Conservation (phyloP, 2,329 filamentous ascomycete genomes). For the Trichophyton equinum region DNA sequence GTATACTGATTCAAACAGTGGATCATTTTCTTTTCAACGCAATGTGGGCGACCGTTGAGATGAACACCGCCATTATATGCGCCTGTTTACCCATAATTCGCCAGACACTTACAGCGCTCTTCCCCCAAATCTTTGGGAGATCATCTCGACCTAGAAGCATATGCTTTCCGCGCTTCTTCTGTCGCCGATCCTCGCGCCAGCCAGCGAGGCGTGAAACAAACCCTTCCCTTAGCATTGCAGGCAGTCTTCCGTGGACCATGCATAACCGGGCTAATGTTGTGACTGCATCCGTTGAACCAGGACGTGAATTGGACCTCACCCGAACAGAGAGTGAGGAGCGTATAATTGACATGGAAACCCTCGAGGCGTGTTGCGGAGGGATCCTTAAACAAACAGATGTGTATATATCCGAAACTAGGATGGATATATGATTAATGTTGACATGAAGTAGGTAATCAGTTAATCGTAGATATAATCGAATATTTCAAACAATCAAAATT, state of each 20-base stretch:
- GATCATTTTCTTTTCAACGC: slow-evolving; percentile 11
- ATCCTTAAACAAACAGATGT: slow-evolving; percentile 9
- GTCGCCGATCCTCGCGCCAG: not conserved
- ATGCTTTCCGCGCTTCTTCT: not conserved
- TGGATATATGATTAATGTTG: not conserved
- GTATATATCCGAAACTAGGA: slow-evolving; percentile 6
- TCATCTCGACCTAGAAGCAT: not conserved
- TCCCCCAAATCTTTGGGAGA: slow-evolving; percentile 4
- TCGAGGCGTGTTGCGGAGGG: not conserved
- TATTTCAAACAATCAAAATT: not conserved
- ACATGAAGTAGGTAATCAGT: not conserved
- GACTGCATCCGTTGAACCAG: slow-evolving; percentile 5
- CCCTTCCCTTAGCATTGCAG: not conserved
- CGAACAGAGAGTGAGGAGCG: slow-evolving; percentile 8
- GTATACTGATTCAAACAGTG: not conserved
- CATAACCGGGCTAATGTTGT: slow-evolving; percentile 7
- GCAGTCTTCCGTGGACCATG: slow-evolving; percentile 4
- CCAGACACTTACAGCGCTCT: slow-evolving; percentile 8
- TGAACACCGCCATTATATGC: slow-evolving; percentile 26
- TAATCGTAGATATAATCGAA: not conserved
- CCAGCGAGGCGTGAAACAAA: not conserved
- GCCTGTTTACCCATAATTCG: slow-evolving; percentile 23
- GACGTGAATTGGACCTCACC: not conserved
- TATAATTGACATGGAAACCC: slow-evolving; percentile 4
- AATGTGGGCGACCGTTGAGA: slow-evolving; percentile 24